A percentile compares a stretch with the other conserved stretches of the same genome.
Conservation (phyloP, 345 rosid genomes). For the Hibiscus tridactylites region DNA sequence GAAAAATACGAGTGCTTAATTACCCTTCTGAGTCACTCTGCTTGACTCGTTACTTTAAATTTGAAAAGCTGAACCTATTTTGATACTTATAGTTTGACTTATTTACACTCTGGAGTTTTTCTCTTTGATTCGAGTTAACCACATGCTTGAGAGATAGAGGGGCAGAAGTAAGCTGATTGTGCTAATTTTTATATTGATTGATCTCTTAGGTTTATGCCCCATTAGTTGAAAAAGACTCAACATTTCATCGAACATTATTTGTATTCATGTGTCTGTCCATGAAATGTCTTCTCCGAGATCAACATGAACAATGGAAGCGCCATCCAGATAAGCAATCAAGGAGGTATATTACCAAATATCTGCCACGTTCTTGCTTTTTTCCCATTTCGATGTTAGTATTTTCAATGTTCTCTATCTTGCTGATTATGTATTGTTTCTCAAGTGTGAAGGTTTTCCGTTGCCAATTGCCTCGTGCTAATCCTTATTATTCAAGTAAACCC, state of each 20-base stretch:
- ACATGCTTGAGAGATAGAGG: neutral
- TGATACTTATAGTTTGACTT: neutral
- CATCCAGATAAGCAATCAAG: constrained; percentile 41
- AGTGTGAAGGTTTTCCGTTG: constrained; percentile 84
- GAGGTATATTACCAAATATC: constrained; percentile 36
- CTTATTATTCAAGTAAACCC: constrained; percentile 67
- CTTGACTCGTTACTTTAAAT: neutral
- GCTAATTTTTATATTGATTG: neutral
- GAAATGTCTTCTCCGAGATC: constrained; percentile 85
- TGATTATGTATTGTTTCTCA: constrained; percentile 15
- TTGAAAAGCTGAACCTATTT: neutral
- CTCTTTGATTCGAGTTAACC: neutral
- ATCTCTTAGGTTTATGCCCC: constrained; percentile 73
- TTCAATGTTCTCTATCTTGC: neutral
- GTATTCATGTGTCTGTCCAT: constrained; percentile 80
- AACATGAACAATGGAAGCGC: constrained; percentile 88
- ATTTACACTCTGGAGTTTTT: neutral
- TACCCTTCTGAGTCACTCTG: neutral
- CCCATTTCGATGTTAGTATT: neutral
- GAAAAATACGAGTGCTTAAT: neutral
- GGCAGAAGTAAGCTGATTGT: neutral
- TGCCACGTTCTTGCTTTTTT: neutral
- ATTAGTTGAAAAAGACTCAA: constrained; percentile 44
- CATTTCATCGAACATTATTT: constrained; percentile 74
- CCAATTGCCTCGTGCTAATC: constrained; percentile 64